These are phyloP conservation scores for Jamesozyma spencerorum DNA, from an alignment of 805 yeast genomes.

Conservation along the genomic window DNA sequence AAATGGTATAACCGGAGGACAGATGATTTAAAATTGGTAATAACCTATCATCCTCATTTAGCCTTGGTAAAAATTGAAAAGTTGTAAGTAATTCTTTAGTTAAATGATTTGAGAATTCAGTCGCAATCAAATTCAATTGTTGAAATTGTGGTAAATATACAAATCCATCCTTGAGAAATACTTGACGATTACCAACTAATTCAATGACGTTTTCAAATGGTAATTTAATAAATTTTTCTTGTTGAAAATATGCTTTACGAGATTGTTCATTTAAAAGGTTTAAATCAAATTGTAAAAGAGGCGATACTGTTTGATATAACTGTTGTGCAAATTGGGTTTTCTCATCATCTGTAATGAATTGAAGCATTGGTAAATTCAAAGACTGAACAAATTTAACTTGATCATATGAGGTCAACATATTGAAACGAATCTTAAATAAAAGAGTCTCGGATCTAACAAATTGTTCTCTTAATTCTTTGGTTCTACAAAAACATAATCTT, in stretches of 20 bases:
- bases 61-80: slow-evolving; percentile 66
- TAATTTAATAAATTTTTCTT: slow-evolving; percentile 67
- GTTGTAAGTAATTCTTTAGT: slow-evolving; percentile 49
- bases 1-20: slow-evolving; percentile 58
- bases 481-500: slow-evolving; percentile 81
- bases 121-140: slow-evolving; percentile 60
- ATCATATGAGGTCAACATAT: slow-evolving; percentile 51
- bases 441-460: slow-evolving; percentile 69
- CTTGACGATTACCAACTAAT: slow-evolving; percentile 62
- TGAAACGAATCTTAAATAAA: slow-evolving; percentile 67
- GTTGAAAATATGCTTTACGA: slow-evolving; percentile 39
- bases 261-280: slow-evolving; percentile 38
- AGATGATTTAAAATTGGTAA: slow-evolving; percentile 76
- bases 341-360: slow-evolving; percentile 55
- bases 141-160: slow-evolving; percentile 81
- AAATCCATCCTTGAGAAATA: slow-evolving; percentile 55
- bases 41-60: slow-evolving; percentile 87
- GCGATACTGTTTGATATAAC: slow-evolving; percentile 47
- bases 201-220: slow-evolving; percentile 83
- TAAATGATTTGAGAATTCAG: slow-evolving; percentile 54
- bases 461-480: slow-evolving; percentile 70
- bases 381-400: slow-evolving; percentile 60
- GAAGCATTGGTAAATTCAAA: slow-evolving; percentile 59
- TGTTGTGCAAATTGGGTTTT: slow-evolving; percentile 39
- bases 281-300: slow-evolving; percentile 28